Conservation (phyloP, 2,329 filamentous ascomycete species). For the Aspergillus sp. region DNA sequence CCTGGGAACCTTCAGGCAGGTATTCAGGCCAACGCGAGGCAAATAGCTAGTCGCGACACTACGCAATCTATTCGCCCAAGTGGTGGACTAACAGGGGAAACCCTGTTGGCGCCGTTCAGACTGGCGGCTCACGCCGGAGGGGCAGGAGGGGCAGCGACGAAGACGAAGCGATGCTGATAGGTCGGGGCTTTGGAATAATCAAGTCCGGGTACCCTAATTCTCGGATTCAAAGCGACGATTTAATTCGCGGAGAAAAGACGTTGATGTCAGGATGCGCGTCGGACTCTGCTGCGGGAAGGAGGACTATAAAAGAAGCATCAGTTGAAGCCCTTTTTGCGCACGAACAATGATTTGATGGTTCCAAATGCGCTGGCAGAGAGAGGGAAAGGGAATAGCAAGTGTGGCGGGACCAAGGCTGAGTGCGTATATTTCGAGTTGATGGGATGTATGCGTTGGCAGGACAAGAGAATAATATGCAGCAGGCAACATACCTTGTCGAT, state of each 20-base stretch:
- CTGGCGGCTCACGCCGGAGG: constrained; percentile 17
- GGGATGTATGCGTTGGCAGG: constrained; percentile 36
- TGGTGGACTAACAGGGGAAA: constrained; percentile 5
- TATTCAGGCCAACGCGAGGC: constrained; percentile 20
- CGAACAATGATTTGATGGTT: constrained; percentile 4
- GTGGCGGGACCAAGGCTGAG: constrained; percentile 20
- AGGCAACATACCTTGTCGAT: constrained; percentile 33
- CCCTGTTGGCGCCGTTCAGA: constrained; percentile 10
- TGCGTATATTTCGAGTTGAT: neutral
- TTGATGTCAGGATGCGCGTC: constrained; percentile 22
- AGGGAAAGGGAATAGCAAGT: constrained; percentile 12
- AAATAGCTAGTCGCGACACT: constrained; percentile 7
- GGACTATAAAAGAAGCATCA: constrained; percentile 18
- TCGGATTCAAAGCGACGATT: constrained; percentile 11
- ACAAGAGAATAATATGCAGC: constrained; percentile 17
- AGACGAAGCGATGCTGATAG: constrained; percentile 23
- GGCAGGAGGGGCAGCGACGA: constrained; percentile 7
- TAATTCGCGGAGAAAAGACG: constrained; percentile 6
- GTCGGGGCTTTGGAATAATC: constrained; percentile 8
- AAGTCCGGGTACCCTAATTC: constrained; percentile 6
- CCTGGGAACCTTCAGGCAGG: constrained; percentile 19
- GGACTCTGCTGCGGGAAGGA: constrained; percentile 12
- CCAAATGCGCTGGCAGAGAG: constrained; percentile 20
- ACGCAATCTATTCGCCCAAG: constrained; percentile 16
- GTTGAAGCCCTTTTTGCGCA: neutral